Evolutionary conservation across 163 green algal genomes (phyloP), one percentile per base, ranked within the genome.

Genomic region (Chloromonas sp.): DNA sequence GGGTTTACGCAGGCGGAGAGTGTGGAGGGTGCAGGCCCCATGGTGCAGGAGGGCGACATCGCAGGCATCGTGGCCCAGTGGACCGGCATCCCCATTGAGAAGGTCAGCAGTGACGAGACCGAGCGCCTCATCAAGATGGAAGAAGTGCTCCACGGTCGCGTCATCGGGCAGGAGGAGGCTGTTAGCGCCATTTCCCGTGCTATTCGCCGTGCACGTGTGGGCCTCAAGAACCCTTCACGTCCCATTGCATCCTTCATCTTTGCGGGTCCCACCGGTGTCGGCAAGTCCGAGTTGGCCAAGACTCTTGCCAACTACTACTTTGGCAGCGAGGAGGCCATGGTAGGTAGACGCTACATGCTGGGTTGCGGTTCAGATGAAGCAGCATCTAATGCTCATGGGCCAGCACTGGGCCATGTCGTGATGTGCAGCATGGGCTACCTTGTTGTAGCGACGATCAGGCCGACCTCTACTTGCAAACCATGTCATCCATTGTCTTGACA

Each of bases 231-330:
- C 92, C 97, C 97, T 87, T 98, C 98, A 92, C 92, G 91, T 70
- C 91, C 91, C 83, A 94, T 94, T 78, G 97, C 97, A 15, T 97
- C 91, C 60, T 99, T 99, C 94, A 99, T 99, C 92, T 99, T 99
- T 92, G 97, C 94, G 59, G 97, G 96, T 58, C 91, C 91, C 81
- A 95, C 96, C 60, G 96, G 96, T 91, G 97, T 99, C 70, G 97
- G 98, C 86, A 99, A 99, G 94, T 98, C 95, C 0, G 98, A 99
- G 93, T 93, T 99, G 84, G 96, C 97, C 87, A 99, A 99, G 96
- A 97, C 97, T 1, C 93, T 99, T 84, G 97, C 98, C 77, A 92
- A 87, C 83, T 99, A 99, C 93, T 99, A 99, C 92, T 99, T 99
- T 85, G 97, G 97, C 83, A 95, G 87, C 80, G 96, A 99, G 90